phyloP scores from a whole-genome alignment of 371 early-diverging fungal species.

The Nematocida ironsii region DNA sequence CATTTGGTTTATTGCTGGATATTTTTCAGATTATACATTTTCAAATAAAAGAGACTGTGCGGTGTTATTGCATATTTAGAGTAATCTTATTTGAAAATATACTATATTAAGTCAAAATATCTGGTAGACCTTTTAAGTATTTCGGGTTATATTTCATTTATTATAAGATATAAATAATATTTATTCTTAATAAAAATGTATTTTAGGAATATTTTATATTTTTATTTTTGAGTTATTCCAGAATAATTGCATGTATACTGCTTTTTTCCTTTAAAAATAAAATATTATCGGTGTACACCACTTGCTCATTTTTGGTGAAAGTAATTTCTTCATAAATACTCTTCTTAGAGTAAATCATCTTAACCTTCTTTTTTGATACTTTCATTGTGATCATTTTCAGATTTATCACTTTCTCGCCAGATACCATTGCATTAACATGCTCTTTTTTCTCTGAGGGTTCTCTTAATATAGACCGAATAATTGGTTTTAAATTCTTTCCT shows the following conservation, averaged over 20 bases:
- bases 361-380: conserved; percentile 12
- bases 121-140: too few species aligned
- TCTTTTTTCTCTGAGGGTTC: conserved; percentile 15
- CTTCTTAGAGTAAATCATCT: conserved; percentile 50
- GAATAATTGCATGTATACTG: conserved; percentile 32
- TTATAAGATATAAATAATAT: too few species aligned
- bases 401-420: conserved; percentile 7
- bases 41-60: too few species aligned
- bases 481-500: conserved; percentile 21
- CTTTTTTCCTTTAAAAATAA: conserved; percentile 31
- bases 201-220: background rate
- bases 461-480: conserved; percentile 41
- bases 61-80: too few species aligned
- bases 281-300: conserved; percentile 18
- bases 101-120: too few species aligned
- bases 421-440: background rate
- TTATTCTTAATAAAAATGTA: too few species aligned
- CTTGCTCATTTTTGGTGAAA: conserved; percentile 30
- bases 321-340: conserved; percentile 52
- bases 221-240: conserved; percentile 1
- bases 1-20: too few species aligned
- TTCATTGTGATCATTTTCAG: conserved; percentile 33
- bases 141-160: too few species aligned
- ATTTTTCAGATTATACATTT: too few species aligned
- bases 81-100: too few species aligned